Conservation (phyloP, 768 basidiomycete species). For the Cubamyces sp. region DNA sequence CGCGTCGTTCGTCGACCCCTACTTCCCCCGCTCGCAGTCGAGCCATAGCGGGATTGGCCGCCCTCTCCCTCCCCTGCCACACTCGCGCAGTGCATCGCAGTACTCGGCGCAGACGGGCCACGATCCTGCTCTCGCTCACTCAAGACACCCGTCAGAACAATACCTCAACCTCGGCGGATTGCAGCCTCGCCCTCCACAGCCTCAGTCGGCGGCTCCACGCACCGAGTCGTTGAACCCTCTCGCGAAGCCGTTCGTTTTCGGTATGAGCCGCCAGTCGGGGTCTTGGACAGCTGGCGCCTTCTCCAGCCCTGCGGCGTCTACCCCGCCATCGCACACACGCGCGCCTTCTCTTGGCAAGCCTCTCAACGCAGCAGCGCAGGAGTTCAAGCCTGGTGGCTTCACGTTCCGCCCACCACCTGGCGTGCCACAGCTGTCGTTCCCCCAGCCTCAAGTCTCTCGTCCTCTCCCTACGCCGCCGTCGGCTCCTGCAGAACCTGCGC, state of each 20-base stretch:
- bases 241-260: conserved; percentile 87
- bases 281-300: conserved; percentile 39
- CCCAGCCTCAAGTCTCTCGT: conserved; percentile 35
- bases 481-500: conserved; percentile 32
- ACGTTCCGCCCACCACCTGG: conserved; percentile 76
- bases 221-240: conserved; percentile 65
- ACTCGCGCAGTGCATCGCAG: conserved; percentile 68
- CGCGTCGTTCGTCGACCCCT: conserved; percentile 15
- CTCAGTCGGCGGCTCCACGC: conserved; percentile 23
- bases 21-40: conserved; percentile 46
- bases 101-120: conserved; percentile 49
- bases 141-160: conserved; percentile 50
- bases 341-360: conserved; percentile 60
- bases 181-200: conserved; percentile 26
- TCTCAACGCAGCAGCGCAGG: conserved; percentile 78
- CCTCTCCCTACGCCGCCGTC: conserved; percentile 45
- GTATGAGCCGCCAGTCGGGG: conserved; percentile 42
- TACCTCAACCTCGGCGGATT: conserved; percentile 39
- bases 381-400: conserved; percentile 80
- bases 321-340: conserved; percentile 44
- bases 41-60: conserved; percentile 48
- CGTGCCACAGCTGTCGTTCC: conserved; percentile 60
- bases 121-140: conserved; percentile 69
- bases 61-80: conserved; percentile 62
- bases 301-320: conserved; percentile 34